Evolutionary conservation across 192 early-diverging fungal genomes (phyloP), one percentile per base, ranked within the genome.

Genomic region (Kickxella alabastrina): DNA sequence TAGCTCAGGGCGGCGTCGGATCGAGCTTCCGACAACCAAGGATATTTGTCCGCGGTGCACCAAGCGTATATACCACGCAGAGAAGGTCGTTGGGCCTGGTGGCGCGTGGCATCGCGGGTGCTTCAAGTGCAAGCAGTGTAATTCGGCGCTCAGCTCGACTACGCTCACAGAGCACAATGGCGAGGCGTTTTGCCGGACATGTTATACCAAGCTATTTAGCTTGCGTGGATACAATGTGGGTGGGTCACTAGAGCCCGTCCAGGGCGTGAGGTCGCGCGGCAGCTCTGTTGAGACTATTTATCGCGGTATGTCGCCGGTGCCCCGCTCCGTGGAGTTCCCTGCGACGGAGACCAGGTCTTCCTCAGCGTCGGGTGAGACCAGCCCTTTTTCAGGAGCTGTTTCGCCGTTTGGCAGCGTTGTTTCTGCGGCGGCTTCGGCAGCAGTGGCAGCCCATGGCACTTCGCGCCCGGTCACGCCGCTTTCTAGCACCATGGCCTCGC

Each of bases 31-130:
- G 10, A 35, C 54, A 12, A 53, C 21, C 53, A 60, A 60, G 41
- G 74, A 77, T 48, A 69, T 59, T 13, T 79, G 77, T 38, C 77
- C 70, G 10, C 59, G 71, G 10, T 79, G 77, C 52, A n/a, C 38
- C 22, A 69, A 67, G 42, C 45, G 62, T 24, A 72, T 79, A 12
- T 79, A 67, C 63, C 67, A 73, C 26, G 77, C 77, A 10, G 77
- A 79, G 31, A 70, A 79, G 57, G 76, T 68, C 1, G 57, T 79
- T 28, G 77, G 77, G 2, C 77, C 77, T 0, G 60, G 64, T 17
- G 77, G 77, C 3, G 54, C 70, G 9, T 79, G 77, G 77, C 77
- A 79, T 26, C 66, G 67, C 19, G 43, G 47, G 15, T 79, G 77
- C 51, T 62, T 79, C 41, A 65, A 61, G n/a, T 79, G 77, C 67